These are phyloP conservation scores for Spencermartinsiella ligniputridi DNA, from an alignment of 1,139 yeast genomes.

Conservation along the genomic window DNA sequence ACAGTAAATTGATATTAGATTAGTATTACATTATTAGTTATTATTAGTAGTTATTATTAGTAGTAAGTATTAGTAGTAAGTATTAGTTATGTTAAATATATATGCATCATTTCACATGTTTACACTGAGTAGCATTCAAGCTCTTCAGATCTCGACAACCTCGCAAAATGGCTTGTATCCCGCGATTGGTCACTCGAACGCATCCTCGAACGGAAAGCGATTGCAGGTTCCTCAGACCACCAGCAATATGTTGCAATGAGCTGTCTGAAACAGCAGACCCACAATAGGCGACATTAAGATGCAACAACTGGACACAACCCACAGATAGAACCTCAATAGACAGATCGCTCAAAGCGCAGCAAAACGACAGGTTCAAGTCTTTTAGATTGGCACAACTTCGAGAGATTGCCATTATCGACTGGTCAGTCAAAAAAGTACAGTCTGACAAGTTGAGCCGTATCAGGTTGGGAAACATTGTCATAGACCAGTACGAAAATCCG, in stretches of 20 bases:
- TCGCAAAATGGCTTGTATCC: slow-evolving; percentile 62
- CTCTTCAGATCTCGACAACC: slow-evolving; percentile 47
- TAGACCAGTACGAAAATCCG: slow-evolving; percentile 65
- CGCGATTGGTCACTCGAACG: slow-evolving; percentile 68
- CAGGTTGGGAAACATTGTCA: slow-evolving; percentile 49
- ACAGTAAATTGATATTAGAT: too few relatives aligned
- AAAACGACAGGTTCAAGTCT: slow-evolving; percentile 59
- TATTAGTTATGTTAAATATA: neutral
- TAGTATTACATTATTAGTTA: neutral
- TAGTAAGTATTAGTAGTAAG: too few relatives aligned
- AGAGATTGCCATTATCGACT: slow-evolving; percentile 57
- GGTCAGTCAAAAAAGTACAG: slow-evolving; percentile 69
- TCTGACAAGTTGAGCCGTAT: slow-evolving; percentile 55
- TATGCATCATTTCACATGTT: slow-evolving; percentile 36
- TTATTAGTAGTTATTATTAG: too few relatives aligned
- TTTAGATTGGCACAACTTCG: slow-evolving; percentile 56
- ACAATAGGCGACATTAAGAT: slow-evolving; percentile 63
- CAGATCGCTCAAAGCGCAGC: slow-evolving; percentile 69
- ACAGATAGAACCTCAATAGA: slow-evolving; percentile 61
- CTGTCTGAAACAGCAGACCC: slow-evolving; percentile 78
- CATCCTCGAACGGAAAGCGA: slow-evolving; percentile 60
- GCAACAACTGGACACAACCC: slow-evolving; percentile 54
- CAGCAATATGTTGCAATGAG: slow-evolving; percentile 57
- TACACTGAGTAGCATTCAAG: slow-evolving; percentile 66
- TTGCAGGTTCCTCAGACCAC: slow-evolving; percentile 47